Base-by-base conservation (phyloP, 345 rosid species). In the Toxicodendron radicans region DNA sequence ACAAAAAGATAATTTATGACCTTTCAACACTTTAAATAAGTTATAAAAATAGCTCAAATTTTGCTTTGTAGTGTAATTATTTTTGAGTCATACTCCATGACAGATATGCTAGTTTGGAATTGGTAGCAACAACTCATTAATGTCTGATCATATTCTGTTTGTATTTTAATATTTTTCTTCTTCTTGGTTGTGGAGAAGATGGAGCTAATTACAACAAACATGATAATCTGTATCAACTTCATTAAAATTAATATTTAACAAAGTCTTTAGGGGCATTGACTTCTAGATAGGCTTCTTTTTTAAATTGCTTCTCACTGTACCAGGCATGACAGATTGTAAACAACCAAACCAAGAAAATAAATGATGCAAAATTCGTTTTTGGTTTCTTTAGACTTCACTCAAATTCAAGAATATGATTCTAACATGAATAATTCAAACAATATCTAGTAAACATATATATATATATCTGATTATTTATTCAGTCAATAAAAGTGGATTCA, bases 131-230 rank as follows among this genome's bases (percentile, higher is more conserved):
- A 64, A 64, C 68, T 38, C 68, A 41, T 64, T 64, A 41, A 64
- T 41, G 48, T 20, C 9, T 38, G 20, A 64, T 8, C 17, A 3
- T 18, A n/a, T n/a, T 14, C 32, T 60, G 18, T 30, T 30, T 1
- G 7, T 0, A 30, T 30, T 4, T 33, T 18, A 53, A 3, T 53
- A 5, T 11, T 6, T 2, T 20, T 54, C n/a, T 20, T 38, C 33
- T 35, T 5, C 23, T 32, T 35, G 59, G 58, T 68, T 53, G 60
- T 52, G 61, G 59, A 14, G 60, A 52, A 53, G 46, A 68, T 68
- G 49, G 49, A 68, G 21, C 72, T 53, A 68, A 64, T 64, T 20
- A 33, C 48, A 68, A 68, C 60, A 68, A 51, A 68, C 58, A 68
- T 32, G 24, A 21, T 16, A 68, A 10, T 18, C 21, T 32, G 14